Percentiles rank a stretch among this genome's conserved stretches.
Evolutionary conservation across 148 eudicot species (phyloP).

Genomic region (Chenopodium formosanum): DNA sequence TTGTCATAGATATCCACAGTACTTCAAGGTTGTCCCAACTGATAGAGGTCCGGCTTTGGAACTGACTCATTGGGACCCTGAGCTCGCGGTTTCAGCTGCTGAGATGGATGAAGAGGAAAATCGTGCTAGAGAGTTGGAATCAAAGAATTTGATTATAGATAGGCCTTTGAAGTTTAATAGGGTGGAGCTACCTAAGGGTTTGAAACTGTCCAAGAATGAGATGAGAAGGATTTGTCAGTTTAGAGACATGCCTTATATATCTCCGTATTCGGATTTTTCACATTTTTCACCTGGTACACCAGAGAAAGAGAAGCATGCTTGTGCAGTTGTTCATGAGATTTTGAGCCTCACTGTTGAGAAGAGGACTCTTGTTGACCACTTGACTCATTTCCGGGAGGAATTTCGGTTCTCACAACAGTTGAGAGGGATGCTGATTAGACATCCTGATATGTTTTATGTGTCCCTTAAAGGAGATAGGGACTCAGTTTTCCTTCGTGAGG

Average conservation of each 20-base stretch:
- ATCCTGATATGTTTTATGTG: slow-evolving; percentile 96
- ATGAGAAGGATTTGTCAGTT: slow-evolving; percentile 79
- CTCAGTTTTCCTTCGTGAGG: slow-evolving; percentile 95
- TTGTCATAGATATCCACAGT: slow-evolving; percentile 90
- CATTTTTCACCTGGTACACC: slow-evolving; percentile 54
- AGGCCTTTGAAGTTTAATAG: slow-evolving; percentile 78
- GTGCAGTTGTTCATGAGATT: slow-evolving; percentile 90
- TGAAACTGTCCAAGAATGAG: slow-evolving; percentile 77
- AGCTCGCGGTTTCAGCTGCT: slow-evolving; percentile 90
- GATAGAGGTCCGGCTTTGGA: slow-evolving; percentile 83
- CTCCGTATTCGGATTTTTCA: slow-evolving; percentile 95
- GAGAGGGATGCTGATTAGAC: slow-evolving; percentile 94
- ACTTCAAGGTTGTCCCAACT: slow-evolving; percentile 72
- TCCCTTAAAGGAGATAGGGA: slow-evolving; percentile 94
- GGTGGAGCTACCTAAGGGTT: slow-evolving; percentile 78
- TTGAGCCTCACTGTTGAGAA: slow-evolving; percentile 88
- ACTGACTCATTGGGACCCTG: slow-evolving; percentile 97
- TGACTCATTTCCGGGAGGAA: slow-evolving; percentile 96
- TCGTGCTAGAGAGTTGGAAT: slow-evolving; percentile 47
- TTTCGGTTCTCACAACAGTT: slow-evolving; percentile 97
- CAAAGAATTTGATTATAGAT: slow-evolving; percentile 85
- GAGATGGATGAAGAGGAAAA: slow-evolving; percentile 88
- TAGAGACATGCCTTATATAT: slow-evolving; percentile 84
- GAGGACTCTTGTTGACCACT: slow-evolving; percentile 92
- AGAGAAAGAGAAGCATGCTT: slow-evolving; percentile 94